Evolutionary conservation across 768 basidiomycete species (phyloP).

Genomic region (Tulasnella sp.): DNA sequence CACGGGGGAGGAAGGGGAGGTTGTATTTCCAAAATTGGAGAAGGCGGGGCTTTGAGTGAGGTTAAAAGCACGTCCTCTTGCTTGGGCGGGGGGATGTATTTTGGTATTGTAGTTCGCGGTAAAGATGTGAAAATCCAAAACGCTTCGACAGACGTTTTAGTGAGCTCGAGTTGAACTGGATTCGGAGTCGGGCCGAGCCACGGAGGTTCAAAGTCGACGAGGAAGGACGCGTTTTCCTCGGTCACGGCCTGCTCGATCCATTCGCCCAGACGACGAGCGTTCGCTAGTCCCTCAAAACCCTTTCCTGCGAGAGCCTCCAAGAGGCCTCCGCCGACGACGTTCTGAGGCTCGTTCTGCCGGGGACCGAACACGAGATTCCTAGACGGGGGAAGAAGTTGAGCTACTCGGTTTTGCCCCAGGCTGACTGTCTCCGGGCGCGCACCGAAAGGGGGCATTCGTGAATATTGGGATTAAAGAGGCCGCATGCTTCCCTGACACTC

Average conservation of each 20-base stretch:
- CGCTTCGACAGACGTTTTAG: constrained; percentile 15
- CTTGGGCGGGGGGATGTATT: neutral
- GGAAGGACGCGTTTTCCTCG: neutral
- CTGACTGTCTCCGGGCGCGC: neutral
- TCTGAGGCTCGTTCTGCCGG: neutral
- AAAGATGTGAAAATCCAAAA: constrained; percentile 18
- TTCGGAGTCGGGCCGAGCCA: constrained; percentile 11
- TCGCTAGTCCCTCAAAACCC: neutral
- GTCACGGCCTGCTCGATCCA: constrained; percentile 11
- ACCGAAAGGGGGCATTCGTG: constrained; percentile 9
- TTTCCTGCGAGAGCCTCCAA: constrained; percentile 14
- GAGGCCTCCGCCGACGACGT: neutral
- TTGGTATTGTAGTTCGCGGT: constrained; percentile 14
- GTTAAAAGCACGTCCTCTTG: neutral
- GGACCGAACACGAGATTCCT: constrained; percentile 14
- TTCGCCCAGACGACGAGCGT: neutral
- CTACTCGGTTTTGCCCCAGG: neutral
- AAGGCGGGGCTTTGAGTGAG: neutral
- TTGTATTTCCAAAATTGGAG: neutral
- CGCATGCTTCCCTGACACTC: constrained; percentile 9
- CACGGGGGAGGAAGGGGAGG: neutral
- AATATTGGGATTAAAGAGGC: constrained; percentile 14
- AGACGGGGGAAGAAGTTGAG: neutral
- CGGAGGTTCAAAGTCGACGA: constrained; percentile 15
- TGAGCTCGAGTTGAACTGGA: constrained; percentile 14